A percentile compares a stretch with the other conserved stretches of the same genome.
phyloP scores from a whole-genome alignment of 805 yeast genomes.

The Saccharomycopsis schoenii region DNA sequence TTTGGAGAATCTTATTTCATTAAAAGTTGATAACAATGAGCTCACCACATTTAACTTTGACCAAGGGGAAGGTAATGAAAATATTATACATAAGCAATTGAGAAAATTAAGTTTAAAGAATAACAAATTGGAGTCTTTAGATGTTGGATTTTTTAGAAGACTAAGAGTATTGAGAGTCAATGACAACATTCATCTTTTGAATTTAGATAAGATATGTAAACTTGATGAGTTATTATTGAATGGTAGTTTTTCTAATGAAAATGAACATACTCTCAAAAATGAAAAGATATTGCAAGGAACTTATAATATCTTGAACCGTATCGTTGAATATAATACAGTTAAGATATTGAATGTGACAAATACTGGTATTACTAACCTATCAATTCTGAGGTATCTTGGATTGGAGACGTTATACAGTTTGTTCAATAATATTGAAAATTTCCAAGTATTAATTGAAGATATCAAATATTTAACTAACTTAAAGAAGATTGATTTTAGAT shows the following conservation, averaged over 20 bases:
- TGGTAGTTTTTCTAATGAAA: background rate
- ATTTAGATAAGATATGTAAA: constrained; percentile 5
- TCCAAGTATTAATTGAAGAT: constrained; percentile 12
- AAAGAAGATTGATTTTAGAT: constrained; percentile 16
- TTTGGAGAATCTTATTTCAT: constrained; percentile 28
- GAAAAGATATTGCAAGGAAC: background rate
- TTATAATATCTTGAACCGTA: background rate
- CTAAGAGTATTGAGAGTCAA: constrained; percentile 29
- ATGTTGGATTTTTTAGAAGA: constrained; percentile 7
- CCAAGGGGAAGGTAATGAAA: constrained; percentile 2
- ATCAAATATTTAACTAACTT: constrained; percentile 12
- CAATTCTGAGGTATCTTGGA: constrained; percentile 2
- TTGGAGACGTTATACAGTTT: constrained; percentile 14
- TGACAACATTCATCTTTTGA: constrained; percentile 24
- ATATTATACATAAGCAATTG: constrained; percentile 4
- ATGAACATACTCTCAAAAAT: background rate
- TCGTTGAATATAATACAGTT: constrained; percentile 8
- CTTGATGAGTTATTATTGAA: constrained; percentile 17
- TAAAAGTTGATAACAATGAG: constrained; percentile 15
- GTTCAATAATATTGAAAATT: constrained; percentile 12
- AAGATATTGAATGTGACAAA: constrained; percentile 12
- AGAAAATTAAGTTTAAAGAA: constrained; percentile 16
- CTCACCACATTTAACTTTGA: constrained; percentile 6
- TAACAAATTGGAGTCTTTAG: constrained; percentile 7
- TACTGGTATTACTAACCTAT: constrained; percentile 1